phyloP scores from a whole-genome alignment of 2,329 filamentous ascomycete species.

The Rosellinia necatrix region DNA sequence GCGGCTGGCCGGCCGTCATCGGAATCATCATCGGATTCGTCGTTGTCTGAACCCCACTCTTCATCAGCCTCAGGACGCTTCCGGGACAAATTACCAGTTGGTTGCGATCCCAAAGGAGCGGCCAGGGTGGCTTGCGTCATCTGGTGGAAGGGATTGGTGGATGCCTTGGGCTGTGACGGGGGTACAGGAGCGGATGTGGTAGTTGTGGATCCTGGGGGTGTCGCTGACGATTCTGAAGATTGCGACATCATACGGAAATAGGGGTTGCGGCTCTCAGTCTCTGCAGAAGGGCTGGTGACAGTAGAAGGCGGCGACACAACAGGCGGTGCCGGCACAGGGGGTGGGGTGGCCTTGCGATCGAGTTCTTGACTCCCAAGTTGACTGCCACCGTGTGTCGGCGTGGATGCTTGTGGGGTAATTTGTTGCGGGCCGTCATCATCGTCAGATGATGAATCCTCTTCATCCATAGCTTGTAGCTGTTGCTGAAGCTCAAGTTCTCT shows the following conservation, averaged over 20 bases:
- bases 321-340: conserved; percentile 53
- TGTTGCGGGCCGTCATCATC: conserved; percentile 81
- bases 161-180: conserved; percentile 58
- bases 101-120: conserved; percentile 46
- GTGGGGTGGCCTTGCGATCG: conserved; percentile 57
- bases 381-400: conserved; percentile 58
- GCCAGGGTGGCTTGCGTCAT: conserved; percentile 64
- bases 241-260: conserved; percentile 91
- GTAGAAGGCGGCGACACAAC: conserved; percentile 55
- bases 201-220: conserved; percentile 47
- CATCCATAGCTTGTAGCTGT: conserved; percentile 77
- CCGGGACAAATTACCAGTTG: conserved; percentile 57
- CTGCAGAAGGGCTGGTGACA: conserved; percentile 59
- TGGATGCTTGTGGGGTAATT: conserved; percentile 65
- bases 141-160: conserved; percentile 96
- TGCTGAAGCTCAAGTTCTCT: conserved; percentile 87
- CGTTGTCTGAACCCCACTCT: conserved; percentile 83
- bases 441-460: conserved; percentile 76
- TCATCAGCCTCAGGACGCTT: conserved; percentile 61
- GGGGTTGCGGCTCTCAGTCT: conserved; percentile 87
- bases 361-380: conserved; percentile 59
- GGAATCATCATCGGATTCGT: conserved; percentile 68
- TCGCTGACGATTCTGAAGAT: conserved; percentile 58
- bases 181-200: conserved; percentile 49
- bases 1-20: conserved; percentile 80